A percentile compares a stretch with the other conserved stretches of the same genome.
Conservation (phyloP, 2,329 filamentous ascomycete genomes). For the Xylaria sp. region DNA sequence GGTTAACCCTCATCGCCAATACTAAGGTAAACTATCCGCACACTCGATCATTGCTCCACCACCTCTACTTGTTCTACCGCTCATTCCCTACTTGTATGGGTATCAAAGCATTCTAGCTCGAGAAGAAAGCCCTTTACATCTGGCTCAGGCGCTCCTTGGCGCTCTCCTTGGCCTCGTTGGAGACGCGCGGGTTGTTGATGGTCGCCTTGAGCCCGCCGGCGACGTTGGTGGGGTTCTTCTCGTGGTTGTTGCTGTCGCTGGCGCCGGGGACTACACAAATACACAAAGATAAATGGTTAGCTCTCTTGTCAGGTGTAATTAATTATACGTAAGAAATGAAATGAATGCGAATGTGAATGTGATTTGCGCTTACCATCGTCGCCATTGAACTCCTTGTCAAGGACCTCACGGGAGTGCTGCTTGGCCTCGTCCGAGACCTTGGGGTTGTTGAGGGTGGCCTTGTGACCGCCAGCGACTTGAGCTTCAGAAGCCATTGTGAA, state of each 20-base stretch:
- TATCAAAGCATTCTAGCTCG: no score
- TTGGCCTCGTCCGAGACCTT: constrained; percentile 61
- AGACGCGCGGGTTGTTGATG: constrained; percentile 61
- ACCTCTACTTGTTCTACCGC: no score
- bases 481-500: constrained; percentile 54
- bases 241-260: constrained; percentile 42
- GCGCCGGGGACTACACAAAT: constrained; percentile 41
- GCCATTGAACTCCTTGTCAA: constrained; percentile 56
- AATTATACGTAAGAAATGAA: no score
- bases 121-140: constrained; percentile 41
- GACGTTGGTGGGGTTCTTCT: constrained; percentile 62
- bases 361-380: constrained; percentile 45
- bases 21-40: no score
- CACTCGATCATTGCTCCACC: no score
- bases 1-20: no score
- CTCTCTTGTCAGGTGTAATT: background rate
- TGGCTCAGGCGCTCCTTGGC: constrained; percentile 58
- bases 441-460: constrained; percentile 63
- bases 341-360: background rate
- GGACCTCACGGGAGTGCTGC: constrained; percentile 58
- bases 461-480: constrained; percentile 63
- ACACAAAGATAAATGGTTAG: constrained; percentile 1
- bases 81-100: no score
- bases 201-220: constrained; percentile 58
- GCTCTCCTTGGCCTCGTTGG: constrained; percentile 60